phyloP scores from a whole-genome alignment of 2,329 filamentous ascomycete species.

The Fusarium sp. region DNA sequence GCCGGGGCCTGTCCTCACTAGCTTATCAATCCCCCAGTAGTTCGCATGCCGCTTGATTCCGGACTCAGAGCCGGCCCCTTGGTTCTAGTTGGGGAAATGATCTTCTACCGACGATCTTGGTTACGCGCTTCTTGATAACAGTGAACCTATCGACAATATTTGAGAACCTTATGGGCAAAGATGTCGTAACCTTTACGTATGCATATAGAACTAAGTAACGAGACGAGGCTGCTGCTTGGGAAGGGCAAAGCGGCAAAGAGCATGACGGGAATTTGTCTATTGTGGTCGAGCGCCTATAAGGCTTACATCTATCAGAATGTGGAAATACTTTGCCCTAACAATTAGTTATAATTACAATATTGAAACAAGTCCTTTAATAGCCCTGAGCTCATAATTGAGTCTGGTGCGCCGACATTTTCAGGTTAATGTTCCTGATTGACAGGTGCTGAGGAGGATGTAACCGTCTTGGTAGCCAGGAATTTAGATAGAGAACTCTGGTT shows the following conservation, averaged over 20 bases:
- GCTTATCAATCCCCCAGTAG: neutral
- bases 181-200: neutral
- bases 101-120: neutral
- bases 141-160: neutral
- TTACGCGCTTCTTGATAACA: neutral
- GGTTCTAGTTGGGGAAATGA: neutral
- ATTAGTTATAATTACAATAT: too few relatives aligned
- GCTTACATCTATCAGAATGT: neutral
- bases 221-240: neutral
- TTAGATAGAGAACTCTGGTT: too few relatives aligned
- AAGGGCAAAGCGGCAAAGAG: neutral
- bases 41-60: too few relatives aligned
- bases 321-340: too few relatives aligned
- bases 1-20: neutral
- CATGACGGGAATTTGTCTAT: too few relatives aligned
- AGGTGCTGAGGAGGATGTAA: too few relatives aligned
- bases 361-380: too few relatives aligned
- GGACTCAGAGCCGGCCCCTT: neutral
- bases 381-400: too few relatives aligned
- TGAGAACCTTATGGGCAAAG: neutral
- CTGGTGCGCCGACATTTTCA: too few relatives aligned
- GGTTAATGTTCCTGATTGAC: too few relatives aligned
- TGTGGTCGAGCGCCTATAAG: neutral
- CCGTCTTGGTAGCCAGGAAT: too few relatives aligned
- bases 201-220: neutral